Evolutionary conservation across 2,329 filamentous ascomycete species (phyloP).

Genomic region (Coniochaeta sp.): DNA sequence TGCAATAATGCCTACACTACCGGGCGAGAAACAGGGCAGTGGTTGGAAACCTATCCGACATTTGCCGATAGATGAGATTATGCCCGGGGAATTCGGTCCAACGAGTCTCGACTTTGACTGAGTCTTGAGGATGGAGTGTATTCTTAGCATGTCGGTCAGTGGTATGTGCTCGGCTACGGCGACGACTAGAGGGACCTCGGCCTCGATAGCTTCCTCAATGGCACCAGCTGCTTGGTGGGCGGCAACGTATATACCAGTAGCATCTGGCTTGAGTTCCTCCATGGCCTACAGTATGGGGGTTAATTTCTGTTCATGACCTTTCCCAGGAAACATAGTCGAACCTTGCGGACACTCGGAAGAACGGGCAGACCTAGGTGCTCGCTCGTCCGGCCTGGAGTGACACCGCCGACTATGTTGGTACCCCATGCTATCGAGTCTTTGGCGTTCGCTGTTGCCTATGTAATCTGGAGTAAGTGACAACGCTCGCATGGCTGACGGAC

Average conservation of each 20-base stretch:
- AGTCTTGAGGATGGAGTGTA: conserved; percentile 61
- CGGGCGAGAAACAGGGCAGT: conserved; percentile 63
- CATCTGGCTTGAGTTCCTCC: conserved; percentile 64
- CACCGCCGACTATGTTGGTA: conserved; percentile 72
- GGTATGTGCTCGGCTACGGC: conserved; percentile 77
- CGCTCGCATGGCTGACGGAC: background rate
- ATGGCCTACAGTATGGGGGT: conserved; percentile 42
- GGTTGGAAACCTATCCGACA: conserved; percentile 62
- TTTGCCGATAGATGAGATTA: conserved; percentile 67
- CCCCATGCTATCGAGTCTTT: conserved; percentile 70
- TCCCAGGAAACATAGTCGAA: conserved; percentile 14
- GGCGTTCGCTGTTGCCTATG: conserved; percentile 64
- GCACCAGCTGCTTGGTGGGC: conserved; percentile 65
- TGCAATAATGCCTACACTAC: conserved; percentile 67
- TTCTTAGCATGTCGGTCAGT: conserved; percentile 65
- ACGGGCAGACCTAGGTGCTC: conserved; percentile 69
- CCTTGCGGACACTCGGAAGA: conserved; percentile 57
- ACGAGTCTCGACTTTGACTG: conserved; percentile 67
- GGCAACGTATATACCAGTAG: conserved; percentile 72
- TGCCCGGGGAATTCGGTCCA: conserved; percentile 74
- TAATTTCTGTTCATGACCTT: background rate
- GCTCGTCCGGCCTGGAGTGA: conserved; percentile 62
- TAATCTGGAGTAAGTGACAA: background rate
- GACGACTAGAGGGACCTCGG: conserved; percentile 69
- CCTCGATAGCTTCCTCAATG: conserved; percentile 74